Percentiles rank a stretch among this genome's conserved stretches.
phyloP scores from a whole-genome alignment of 163 green algal genomes.

The Scenedesmus sp. region DNA sequence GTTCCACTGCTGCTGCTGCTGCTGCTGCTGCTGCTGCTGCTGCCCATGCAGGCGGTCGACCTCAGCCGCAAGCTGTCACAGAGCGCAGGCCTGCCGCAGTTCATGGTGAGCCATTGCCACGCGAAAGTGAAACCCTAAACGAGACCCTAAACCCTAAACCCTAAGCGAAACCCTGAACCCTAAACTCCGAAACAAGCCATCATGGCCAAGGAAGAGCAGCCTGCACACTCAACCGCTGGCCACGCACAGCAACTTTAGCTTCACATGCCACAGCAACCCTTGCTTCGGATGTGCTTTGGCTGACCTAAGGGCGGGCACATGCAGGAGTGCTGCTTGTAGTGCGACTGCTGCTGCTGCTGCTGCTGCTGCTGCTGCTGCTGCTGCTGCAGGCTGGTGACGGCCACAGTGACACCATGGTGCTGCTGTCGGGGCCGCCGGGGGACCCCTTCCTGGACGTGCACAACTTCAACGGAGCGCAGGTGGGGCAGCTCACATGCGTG shows the following conservation, averaged over 20 bases:
- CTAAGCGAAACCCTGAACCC: no score
- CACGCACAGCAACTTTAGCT: no score
- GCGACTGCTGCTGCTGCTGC: background rate
- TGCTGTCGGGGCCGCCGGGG: slow-evolving; percentile 18
- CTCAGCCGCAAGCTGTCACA: slow-evolving; percentile 38
- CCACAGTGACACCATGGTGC: slow-evolving; percentile 36
- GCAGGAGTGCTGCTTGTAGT: background rate
- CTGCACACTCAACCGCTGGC: no score
- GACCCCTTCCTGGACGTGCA: slow-evolving; percentile 38
- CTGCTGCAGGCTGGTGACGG: slow-evolving; percentile 28
- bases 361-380: slow-evolving; percentile 3
- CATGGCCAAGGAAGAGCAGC: no score
- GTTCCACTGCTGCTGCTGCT: background rate
- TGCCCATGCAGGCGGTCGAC: slow-evolving; percentile 25
- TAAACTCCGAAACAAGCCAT: no score
- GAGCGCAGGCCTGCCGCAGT: background rate
- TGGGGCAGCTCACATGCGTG: background rate
- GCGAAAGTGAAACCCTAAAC: no score
- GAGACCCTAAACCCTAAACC: no score
- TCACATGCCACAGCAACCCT: no score
- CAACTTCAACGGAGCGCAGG: slow-evolving; percentile 52
- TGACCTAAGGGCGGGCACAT: no score
- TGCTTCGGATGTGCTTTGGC: no score
- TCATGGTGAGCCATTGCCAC: background rate
- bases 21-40: background rate